phyloP scores from a whole-genome alignment of 148 eudicot genomes.

The Vaccinium macrocarpon region DNA sequence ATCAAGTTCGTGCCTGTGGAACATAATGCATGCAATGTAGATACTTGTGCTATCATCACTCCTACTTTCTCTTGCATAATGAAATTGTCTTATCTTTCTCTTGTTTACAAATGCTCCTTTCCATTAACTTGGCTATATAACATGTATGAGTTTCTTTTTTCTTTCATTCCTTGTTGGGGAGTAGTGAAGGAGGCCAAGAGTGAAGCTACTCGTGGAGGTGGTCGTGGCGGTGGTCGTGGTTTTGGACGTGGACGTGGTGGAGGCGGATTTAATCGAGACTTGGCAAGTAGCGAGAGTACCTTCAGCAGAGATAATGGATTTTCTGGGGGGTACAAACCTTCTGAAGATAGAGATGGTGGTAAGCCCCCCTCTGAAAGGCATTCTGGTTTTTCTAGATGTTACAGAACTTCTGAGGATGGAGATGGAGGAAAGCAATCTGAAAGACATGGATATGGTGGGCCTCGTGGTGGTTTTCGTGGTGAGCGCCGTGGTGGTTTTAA shows the following conservation, averaged over 20 bases:
- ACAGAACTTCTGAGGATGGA: conserved; percentile 40
- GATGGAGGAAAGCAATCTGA: conserved; percentile 21
- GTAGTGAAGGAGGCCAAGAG: too few species aligned
- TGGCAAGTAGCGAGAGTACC: too few species aligned
- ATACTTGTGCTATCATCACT: neutral
- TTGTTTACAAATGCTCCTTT: neutral
- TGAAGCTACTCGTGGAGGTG: too few species aligned
- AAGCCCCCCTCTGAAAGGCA: conserved; percentile 32
- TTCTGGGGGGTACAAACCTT: neutral
- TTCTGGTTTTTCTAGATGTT: conserved; percentile 40
- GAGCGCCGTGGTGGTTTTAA: too few species aligned
- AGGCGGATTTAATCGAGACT: too few species aligned
- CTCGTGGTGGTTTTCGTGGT: too few species aligned
- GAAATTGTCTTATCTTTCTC: neutral
- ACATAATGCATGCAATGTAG: neutral
- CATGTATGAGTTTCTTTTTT: neutral
- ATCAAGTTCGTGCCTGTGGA: too few species aligned
- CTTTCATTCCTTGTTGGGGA: conserved; percentile 21
- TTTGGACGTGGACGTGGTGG: too few species aligned
- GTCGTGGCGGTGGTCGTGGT: too few species aligned
- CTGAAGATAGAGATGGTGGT: conserved; percentile 17
- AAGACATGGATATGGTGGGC: too few species aligned
- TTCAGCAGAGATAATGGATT: too few species aligned
- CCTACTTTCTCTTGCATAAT: neutral
- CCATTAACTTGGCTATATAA: neutral